phyloP scores from a whole-genome alignment of 2,329 filamentous ascomycete genomes.

The Coniochaeta pulveracea region DNA sequence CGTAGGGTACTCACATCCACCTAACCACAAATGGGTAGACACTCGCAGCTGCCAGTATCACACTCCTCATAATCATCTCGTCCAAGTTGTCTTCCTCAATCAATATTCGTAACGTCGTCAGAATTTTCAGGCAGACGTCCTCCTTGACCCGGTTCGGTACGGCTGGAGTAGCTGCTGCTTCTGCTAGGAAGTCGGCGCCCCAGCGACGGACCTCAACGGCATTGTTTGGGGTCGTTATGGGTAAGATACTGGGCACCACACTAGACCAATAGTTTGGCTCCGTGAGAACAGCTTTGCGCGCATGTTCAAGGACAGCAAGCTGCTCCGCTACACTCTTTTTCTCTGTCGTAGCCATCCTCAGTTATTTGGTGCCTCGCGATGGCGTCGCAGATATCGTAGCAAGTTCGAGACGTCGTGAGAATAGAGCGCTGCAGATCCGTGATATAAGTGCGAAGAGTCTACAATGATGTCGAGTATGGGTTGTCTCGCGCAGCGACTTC shows the following conservation, averaged over 20 bases:
- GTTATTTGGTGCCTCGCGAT: too few species aligned
- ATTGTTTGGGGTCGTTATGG: slow-evolving; percentile 68
- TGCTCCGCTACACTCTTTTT: slow-evolving; percentile 57
- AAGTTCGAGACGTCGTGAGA: too few species aligned
- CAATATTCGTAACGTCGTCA: slow-evolving; percentile 64
- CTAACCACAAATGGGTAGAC: slow-evolving; percentile 86
- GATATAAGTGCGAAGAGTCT: too few species aligned
- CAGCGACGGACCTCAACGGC: slow-evolving; percentile 80
- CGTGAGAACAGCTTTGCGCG: slow-evolving; percentile 77
- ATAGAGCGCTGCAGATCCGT: too few species aligned
- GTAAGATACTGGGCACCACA: slow-evolving; percentile 86
- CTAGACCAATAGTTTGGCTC: slow-evolving; percentile 84
- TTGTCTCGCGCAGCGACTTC: too few species aligned
- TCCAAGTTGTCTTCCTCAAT: slow-evolving; percentile 67
- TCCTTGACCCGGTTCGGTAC: slow-evolving; percentile 70
- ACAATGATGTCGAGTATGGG: too few species aligned
- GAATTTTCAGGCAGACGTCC: slow-evolving; percentile 62
- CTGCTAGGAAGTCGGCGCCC: slow-evolving; percentile 91
- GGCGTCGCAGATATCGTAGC: too few species aligned
- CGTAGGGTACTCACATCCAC: slow-evolving; percentile 70
- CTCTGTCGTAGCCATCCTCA: slow-evolving; percentile 42
- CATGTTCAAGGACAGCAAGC: slow-evolving; percentile 78
- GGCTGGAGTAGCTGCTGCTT: slow-evolving; percentile 89
- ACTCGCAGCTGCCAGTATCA: slow-evolving; percentile 81
- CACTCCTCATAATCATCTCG: slow-evolving; percentile 68